Percentiles rank a stretch among this genome's conserved stretches.
These are phyloP conservation scores for Diaporthe sp. DNA, from an alignment of 2,329 filamentous ascomycete genomes.

Conservation along the genomic window DNA sequence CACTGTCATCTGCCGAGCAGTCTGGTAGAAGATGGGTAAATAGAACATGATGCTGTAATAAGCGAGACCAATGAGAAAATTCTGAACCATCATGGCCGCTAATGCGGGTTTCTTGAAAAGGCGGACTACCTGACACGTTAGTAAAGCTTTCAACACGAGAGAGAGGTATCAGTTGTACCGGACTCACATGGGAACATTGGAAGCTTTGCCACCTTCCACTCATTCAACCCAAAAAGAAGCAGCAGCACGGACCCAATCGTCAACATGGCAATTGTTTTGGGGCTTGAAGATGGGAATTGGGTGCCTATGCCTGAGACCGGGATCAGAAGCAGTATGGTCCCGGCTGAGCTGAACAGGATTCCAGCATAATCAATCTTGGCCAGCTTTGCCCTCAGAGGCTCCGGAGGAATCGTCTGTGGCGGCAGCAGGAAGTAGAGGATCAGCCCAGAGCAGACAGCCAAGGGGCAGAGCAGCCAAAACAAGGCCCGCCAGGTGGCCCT, in stretches of 20 bases:
- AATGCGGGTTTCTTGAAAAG: conserved; percentile 69
- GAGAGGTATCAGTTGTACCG: neutral
- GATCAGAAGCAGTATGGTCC: conserved; percentile 72
- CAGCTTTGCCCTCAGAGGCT: conserved; percentile 61
- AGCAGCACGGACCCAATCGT: conserved; percentile 44
- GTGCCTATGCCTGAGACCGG: conserved; percentile 71
- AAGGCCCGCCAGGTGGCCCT: conserved; percentile 57
- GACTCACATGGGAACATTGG: conserved; percentile 68
- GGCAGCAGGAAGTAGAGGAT: conserved; percentile 61
- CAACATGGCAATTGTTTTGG: conserved; percentile 73
- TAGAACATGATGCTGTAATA: conserved; percentile 73
- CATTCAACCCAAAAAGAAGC: conserved; percentile 64
- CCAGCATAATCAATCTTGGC: conserved; percentile 72
- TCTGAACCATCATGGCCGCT: conserved; percentile 68
- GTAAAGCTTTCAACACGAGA: neutral
- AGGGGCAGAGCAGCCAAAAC: conserved; percentile 65
- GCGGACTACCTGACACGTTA: conserved; percentile 51
- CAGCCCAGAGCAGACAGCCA: conserved; percentile 58
- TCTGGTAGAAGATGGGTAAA: conserved; percentile 71
- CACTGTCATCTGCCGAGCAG: conserved; percentile 50
- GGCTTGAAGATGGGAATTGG: conserved; percentile 66
- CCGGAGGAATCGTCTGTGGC: conserved; percentile 58
- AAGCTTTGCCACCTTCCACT: conserved; percentile 67
- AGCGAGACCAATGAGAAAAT: conserved; percentile 70
- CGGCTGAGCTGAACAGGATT: conserved; percentile 65